A percentile compares a stretch with the other conserved stretches of the same genome.
These are phyloP conservation scores for Cercophora samala DNA, from an alignment of 495 filamentous ascomycete species.

Conservation along the genomic window DNA sequence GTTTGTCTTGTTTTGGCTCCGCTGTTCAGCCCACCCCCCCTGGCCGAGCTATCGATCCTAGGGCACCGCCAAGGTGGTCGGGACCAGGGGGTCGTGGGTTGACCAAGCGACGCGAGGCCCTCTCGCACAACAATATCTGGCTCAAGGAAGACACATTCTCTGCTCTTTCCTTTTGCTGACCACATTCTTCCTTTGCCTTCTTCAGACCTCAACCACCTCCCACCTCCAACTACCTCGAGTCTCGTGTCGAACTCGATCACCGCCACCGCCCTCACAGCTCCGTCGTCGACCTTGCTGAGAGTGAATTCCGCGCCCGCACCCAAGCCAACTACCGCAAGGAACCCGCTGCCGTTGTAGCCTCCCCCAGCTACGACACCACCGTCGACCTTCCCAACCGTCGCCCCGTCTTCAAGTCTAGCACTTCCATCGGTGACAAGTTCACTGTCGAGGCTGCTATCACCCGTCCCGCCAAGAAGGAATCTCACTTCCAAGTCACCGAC, in stretches of 20 bases:
- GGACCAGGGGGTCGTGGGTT: constrained; percentile 23
- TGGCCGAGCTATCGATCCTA: constrained; percentile 12
- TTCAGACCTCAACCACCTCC: constrained; percentile 43
- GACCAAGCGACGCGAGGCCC: constrained; percentile 29
- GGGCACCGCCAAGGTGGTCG: constrained; percentile 16
- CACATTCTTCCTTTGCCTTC: constrained; percentile 36
- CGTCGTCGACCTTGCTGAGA: constrained; percentile 76
- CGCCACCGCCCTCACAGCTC: constrained; percentile 50
- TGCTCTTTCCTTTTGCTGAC: constrained; percentile 14
- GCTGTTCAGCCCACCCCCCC: constrained; percentile 11
- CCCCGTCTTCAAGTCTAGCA: constrained; percentile 31
- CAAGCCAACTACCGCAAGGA: constrained; percentile 66
- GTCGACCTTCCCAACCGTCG: constrained; percentile 40
- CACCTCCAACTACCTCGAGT: constrained; percentile 48
- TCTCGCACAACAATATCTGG: constrained; percentile 9
- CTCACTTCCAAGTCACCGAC: constrained; percentile 38
- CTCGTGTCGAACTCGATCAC: constrained; percentile 59
- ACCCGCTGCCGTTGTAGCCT: constrained; percentile 39
- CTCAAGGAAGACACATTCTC: constrained; percentile 3
- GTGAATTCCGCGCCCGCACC: constrained; percentile 76
- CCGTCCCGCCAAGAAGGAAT: constrained; percentile 34
- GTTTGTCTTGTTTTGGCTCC: constrained; percentile 22
- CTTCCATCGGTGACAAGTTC: constrained; percentile 30
- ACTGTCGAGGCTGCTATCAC: constrained; percentile 36
- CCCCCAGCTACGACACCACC: constrained; percentile 49